Evolutionary conservation across 176 grass and related monocot species (phyloP).

Genomic region (Aegilops speltoides): DNA sequence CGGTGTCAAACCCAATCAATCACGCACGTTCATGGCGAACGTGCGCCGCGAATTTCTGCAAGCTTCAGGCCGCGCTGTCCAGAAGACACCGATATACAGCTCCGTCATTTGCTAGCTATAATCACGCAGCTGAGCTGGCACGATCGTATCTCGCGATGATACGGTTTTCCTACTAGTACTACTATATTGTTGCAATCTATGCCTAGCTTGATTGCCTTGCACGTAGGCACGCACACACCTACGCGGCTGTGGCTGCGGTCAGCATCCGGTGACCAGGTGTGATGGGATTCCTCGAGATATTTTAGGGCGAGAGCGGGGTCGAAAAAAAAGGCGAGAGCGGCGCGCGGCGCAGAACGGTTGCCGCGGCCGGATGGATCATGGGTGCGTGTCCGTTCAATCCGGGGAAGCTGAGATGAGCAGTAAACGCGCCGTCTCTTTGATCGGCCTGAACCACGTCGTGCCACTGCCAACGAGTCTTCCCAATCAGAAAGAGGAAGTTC

Average conservation of each 20-base stretch:
- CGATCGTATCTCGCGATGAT: background rate
- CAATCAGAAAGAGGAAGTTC: background rate
- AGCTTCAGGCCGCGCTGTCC: conserved; percentile 5
- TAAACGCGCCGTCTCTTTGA: background rate
- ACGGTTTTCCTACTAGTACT: background rate
- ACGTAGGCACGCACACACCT: conserved; percentile 12
- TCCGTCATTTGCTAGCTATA: background rate
- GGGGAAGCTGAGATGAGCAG: background rate
- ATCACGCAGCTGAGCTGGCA: background rate
- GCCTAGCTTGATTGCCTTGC: background rate
- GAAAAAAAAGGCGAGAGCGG: background rate
- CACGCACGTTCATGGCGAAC: background rate
- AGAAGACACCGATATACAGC: conserved; percentile 10
- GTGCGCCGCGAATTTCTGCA: conserved; percentile 16
- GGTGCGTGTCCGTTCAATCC: background rate
- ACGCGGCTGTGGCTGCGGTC: background rate
- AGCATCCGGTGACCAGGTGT: background rate
- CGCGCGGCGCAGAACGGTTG: background rate
- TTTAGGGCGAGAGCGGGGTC: background rate
- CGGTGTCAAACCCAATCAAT: conserved; percentile 24
- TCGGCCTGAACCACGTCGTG: background rate
- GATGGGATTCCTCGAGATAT: background rate
- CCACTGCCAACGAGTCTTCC: background rate
- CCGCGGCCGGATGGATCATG: background rate
- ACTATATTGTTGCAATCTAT: background rate